Conservation (phyloP, 176 grass and related monocot genomes). For the Cymbopogon citratus region DNA sequence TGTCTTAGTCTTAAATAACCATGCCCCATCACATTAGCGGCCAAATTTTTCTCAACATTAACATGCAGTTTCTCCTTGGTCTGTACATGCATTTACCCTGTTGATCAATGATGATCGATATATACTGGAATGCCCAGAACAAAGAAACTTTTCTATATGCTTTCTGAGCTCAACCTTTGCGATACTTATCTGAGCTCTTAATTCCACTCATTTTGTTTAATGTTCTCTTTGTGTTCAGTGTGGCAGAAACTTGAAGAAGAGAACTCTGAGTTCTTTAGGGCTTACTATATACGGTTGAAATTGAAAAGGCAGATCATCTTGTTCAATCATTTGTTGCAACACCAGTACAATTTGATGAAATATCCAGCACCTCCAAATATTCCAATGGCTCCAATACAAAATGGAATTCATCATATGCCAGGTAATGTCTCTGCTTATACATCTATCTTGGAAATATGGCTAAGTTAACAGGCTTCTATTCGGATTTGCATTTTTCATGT, state of each 20-base stretch:
- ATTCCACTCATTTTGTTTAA: constrained; percentile 21
- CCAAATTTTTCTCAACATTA: not conserved
- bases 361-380: constrained; percentile 64
- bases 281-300: constrained; percentile 96
- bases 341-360: constrained; percentile 95
- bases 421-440: constrained; percentile 48
- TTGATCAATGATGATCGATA: not conserved
- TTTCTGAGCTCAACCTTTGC: constrained; percentile 5
- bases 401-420: constrained; percentile 83
- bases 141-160: constrained; percentile 3
- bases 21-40: not conserved
- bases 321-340: constrained; percentile 92
- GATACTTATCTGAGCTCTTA: not conserved
- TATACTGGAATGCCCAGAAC: not conserved
- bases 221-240: constrained; percentile 56
- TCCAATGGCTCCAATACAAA: constrained; percentile 69
- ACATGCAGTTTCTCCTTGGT: not conserved
- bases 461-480: constrained; percentile 3
- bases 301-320: constrained; percentile 92
- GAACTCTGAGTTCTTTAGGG: constrained; percentile 89
- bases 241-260: constrained; percentile 99
- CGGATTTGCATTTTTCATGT: not conserved
- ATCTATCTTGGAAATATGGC: not conserved
- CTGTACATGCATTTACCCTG: not conserved
- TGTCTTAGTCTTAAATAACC: not conserved